These are phyloP conservation scores for Gonapodya prolifera DNA, from an alignment of 192 early-diverging fungal species.

Conservation along the genomic window DNA sequence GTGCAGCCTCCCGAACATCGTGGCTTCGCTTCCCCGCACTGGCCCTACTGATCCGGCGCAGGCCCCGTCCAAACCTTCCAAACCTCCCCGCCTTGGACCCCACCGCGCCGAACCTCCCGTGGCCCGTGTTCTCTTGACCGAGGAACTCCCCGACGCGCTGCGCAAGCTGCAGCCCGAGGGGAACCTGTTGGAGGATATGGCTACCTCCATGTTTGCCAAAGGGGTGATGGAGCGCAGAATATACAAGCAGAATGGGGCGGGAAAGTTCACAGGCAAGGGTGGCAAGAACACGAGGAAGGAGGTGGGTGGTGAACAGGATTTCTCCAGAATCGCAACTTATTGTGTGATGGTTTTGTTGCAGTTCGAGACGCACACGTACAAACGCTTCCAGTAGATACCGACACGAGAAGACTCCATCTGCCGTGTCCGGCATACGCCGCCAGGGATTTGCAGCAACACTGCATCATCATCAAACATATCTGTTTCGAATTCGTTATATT, in stretches of 20 bases:
- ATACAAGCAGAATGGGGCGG: background rate
- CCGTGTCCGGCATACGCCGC: too few species aligned
- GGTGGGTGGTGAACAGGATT: background rate
- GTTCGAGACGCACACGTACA: background rate
- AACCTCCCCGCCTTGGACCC: constrained; percentile 12
- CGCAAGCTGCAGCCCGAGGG: constrained; percentile 44
- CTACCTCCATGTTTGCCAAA: background rate
- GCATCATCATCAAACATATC: too few species aligned
- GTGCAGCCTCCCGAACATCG: constrained; percentile 22
- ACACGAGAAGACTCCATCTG: background rate
- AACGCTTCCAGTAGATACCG: background rate
- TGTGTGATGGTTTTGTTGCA: background rate
- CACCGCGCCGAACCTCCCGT: constrained; percentile 15
- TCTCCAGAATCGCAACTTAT: too few species aligned
- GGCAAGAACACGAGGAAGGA: background rate
- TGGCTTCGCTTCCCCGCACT: background rate
- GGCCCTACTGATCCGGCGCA: background rate
- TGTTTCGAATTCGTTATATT: too few species aligned
- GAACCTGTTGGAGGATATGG: constrained; percentile 32
- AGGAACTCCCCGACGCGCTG: constrained; percentile 38
- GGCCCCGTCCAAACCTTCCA: background rate
- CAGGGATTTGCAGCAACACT: too few species aligned
- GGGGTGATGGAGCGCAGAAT: background rate
- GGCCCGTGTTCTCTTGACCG: constrained; percentile 29
- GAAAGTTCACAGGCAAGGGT: background rate